Percentiles rank a stretch among this genome's conserved stretches.
phyloP scores from a whole-genome alignment of 1,284 basidiomycete species.

The Leccinum subspadiceum region DNA sequence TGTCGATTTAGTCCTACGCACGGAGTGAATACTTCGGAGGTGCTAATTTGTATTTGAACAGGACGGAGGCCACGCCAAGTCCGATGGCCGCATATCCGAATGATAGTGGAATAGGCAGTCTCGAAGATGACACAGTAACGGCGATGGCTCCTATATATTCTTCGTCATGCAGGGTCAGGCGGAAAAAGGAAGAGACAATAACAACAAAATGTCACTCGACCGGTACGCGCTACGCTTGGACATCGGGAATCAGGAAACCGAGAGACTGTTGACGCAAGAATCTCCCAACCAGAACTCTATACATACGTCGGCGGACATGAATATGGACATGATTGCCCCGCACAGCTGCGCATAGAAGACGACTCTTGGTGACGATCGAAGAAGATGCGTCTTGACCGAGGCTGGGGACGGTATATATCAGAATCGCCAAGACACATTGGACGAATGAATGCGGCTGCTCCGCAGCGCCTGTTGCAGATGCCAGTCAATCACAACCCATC shows the following conservation, averaged over 20 bases:
- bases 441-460: neutral
- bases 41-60: constrained; percentile 4
- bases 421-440: neutral
- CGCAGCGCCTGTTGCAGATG: neutral
- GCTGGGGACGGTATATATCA: constrained; percentile 28
- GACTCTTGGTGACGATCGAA: constrained; percentile 63
- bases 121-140: neutral
- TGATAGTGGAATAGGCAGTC: constrained; percentile 1
- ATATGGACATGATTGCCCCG: constrained; percentile 4
- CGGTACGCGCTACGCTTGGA: constrained; percentile 31
- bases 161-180: neutral
- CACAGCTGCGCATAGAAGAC: constrained; percentile 64
- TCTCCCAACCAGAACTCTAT: constrained; percentile 54
- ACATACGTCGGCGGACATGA: constrained; percentile 7
- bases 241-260: constrained; percentile 22
- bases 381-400: constrained; percentile 65
- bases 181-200: neutral
- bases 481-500: neutral
- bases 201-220: neutral
- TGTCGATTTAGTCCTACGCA: neutral
- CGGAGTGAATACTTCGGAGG: constrained; percentile 5
- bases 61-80: neutral
- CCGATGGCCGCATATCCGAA: constrained; percentile 3
- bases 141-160: neutral
- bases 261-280: constrained; percentile 55